Evolutionary conservation across 2,329 filamentous ascomycete genomes (phyloP), one percentile per base, ranked within the genome.

Genomic region (Cladobotryum mycophilum): DNA sequence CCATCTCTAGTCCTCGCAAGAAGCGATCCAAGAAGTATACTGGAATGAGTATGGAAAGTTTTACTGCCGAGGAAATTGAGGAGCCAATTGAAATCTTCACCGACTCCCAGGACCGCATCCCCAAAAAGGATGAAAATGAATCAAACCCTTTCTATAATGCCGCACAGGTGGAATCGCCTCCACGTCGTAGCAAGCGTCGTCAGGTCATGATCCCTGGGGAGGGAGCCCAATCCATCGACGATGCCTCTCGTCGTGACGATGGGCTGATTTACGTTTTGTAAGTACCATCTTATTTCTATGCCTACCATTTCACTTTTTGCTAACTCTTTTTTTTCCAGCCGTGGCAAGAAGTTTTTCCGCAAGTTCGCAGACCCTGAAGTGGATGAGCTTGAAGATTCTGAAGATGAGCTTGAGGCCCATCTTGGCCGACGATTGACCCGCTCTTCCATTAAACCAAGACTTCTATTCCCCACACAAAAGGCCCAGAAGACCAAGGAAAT

Each of bases 191-290:
- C 72, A 81, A 78, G 63, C 77, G 76, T 56, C 78, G 76, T 61
- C 68, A 73, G 47, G 72, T 83, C 20, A 64, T 66, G 15, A 75
- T 82, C 53, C 76, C 77, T 0, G 80, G 82, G 40, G 79, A 82
- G 61, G 78, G 79, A 30, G 69, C 73, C 22, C 72, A 80, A 58
- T 71, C 79, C 3, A 72, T 89, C 53, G 80, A 88, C 6, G 79
- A 86, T 42, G 81, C 81, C 13, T 76, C 79, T 3, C 67, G 74
- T 33, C 82, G 85, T 30, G 78, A 84, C 4, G 86, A 92, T 65
- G 88, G 88, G 53, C 77, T 89, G 62, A 73, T 90, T 54, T 89
- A 84, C 60, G 78, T 84, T 12, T 92, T 92, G 86, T 90, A 76
- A 78, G 86, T 84, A 35, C 17, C 17, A 11, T 22, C 14, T 57